These are phyloP conservation scores for Stemphylium vesicarium DNA, from an alignment of 2,329 filamentous ascomycete genomes.

Conservation along the genomic window DNA sequence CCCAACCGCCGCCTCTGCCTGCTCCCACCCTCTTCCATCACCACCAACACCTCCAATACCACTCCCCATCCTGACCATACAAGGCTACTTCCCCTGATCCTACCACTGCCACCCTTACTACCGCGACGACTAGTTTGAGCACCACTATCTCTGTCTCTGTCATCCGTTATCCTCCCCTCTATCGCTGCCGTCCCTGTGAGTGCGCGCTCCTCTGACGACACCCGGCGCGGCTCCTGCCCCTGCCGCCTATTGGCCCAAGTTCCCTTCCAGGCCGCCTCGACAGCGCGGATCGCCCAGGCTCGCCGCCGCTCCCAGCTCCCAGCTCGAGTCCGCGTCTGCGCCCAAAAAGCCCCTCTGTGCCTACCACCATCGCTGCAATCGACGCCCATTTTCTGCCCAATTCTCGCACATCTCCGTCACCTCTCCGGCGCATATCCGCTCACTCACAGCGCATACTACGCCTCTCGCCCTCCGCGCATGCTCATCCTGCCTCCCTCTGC, in stretches of 20 bases:
- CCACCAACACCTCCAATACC: neutral
- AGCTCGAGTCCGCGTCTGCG: constrained; percentile 26
- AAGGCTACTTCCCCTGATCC: neutral
- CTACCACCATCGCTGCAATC: constrained; percentile 37
- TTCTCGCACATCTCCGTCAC: constrained; percentile 12
- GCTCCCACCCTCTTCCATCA: constrained; percentile 4
- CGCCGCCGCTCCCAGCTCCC: constrained; percentile 16
- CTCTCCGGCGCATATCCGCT: neutral
- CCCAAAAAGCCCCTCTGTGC: constrained; percentile 32
- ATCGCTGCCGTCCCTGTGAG: constrained; percentile 1
- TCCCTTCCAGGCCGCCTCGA: constrained; percentile 18
- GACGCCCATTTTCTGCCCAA: constrained; percentile 29
- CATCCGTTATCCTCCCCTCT: neutral
- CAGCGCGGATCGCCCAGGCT: constrained; percentile 24
- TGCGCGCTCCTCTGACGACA: constrained; percentile 9
- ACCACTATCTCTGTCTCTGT: neutral
- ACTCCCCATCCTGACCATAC: neutral
- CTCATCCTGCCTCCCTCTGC: constrained; percentile 13
- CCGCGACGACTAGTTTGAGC: neutral
- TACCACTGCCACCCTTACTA: neutral
- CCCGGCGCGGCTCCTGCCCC: constrained; percentile 18
- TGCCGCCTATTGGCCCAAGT: constrained; percentile 21
- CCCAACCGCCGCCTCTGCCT: constrained; percentile 6
- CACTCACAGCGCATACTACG: constrained; percentile 5
- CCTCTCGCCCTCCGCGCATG: constrained; percentile 15